Evolutionary conservation across 306 rosid species (phyloP), one percentile per base, ranked within the genome.

Genomic region (Dalbergia cultrata): DNA sequence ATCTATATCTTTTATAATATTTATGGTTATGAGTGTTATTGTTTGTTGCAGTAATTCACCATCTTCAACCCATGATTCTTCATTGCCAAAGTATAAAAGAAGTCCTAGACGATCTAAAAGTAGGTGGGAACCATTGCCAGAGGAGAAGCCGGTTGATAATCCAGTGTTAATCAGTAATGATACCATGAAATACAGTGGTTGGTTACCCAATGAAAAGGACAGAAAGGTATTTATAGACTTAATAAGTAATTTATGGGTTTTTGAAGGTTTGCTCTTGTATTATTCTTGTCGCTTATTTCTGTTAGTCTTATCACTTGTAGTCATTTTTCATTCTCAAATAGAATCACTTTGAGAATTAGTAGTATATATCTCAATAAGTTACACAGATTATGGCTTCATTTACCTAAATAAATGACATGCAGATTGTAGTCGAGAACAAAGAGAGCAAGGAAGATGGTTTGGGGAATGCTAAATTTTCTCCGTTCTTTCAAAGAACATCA

Each of bases 111-210:
- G 90, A 81, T 83, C 92, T 58, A 95, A 86, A 87, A 96, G 99
- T 83, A 89, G 99, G 85, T 96, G 99, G 99, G 99, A 96, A 84
- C 99, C 99, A 78, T 75, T 96, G 79, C 90, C 88, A 3, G 98
- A 89, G 88, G 99, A 90, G 84, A 95, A 86, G 85, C 87, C 87
- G 11, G 89, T 72, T 60, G 92, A 86, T 64, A 87, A 54, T 63
- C 80, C 85, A 53, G 80, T 86, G 75, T 79, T 86, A 59, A 49
- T 63, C 78, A 81, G 77, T 74, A 87, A 81, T 70, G 84, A 82
- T 56, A 52, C 83, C 69, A 69, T 62, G 19, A 93, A 93, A 60
- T 88, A 80, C 82, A 84, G 87, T 77, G 86, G 88, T 54, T 93
- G 99, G 98, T 47, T 68, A 66, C 82, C 88, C 72, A 87, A 78